Base-by-base conservation (phyloP, 495 filamentous ascomycete genomes). In the Neurospora sp. region DNA sequence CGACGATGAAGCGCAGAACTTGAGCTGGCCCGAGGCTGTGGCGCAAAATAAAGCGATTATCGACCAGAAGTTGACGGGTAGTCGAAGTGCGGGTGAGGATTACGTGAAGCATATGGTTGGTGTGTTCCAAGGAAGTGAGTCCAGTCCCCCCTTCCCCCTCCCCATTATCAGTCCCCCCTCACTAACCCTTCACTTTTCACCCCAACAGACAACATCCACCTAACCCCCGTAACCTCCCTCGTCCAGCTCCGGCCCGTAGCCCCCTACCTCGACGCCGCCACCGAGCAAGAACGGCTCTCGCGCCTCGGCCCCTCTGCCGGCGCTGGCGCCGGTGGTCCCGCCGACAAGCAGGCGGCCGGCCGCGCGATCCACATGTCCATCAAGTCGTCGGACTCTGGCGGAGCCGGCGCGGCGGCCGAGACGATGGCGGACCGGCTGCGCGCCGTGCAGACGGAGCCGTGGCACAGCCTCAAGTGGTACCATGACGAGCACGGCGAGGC, bases 51-150 rank as follows among this genome's bases (percentile, higher is more conserved):
- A 82, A 44, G 84, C 84, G 1, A 73, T 86, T 69, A 74, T 79
- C 40, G 84, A 79, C 16, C 81, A 84, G 76, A 86, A 84, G 5
- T 77, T 84, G 27, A 82, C 82, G 72, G 85, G 85, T 18, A 79
- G 79, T 20, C 69, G 75, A 72, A 81, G 81, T 27, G 77, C 79
- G 5, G 73, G 78, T 23, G 78, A 82, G 73, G 77, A 79, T 37
- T 80, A 81, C 73, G 81, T 81, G 8, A 77, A 80, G 72, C 82
- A 83, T 77, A 84, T 85, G 82, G 82, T 86, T n/a, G 85, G 83
- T 20, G 84, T 86, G 5, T 85, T 86, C 70, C 81, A 85, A 74
- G 84, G 83, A 42, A 81, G 85, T 85, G 38, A 74, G 83, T 75
- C n/a, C 23, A 27, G 23, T 37, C 16, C 23, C 14, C 14, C 4